These are phyloP conservation scores for Hanseniaspora osmophila DNA, from an alignment of 805 yeast genomes.

Conservation along the genomic window DNA sequence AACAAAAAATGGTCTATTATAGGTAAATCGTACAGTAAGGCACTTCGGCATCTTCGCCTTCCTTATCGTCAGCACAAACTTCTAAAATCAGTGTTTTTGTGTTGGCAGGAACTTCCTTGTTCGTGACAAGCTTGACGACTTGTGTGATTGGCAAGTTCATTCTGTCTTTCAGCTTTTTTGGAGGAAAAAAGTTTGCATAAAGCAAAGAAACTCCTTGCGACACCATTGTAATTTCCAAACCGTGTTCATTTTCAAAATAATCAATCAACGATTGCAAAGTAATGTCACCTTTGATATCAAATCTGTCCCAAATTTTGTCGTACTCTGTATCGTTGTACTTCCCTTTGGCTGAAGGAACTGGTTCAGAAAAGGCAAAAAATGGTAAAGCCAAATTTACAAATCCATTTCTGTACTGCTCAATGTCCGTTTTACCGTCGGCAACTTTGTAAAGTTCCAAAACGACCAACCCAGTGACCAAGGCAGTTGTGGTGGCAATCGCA, in stretches of 20 bases:
- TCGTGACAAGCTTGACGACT: slow-evolving; percentile 71
- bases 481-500: slow-evolving; percentile 98
- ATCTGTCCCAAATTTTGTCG: slow-evolving; percentile 92
- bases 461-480: slow-evolving; percentile 88
- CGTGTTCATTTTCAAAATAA: slow-evolving; percentile 68
- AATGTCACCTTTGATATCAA: slow-evolving; percentile 63
- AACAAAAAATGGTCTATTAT: slow-evolving; percentile 9
- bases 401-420: slow-evolving; percentile 86
- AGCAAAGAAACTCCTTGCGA: slow-evolving; percentile 80
- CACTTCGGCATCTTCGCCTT: slow-evolving; percentile 91
- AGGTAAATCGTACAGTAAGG: slow-evolving; percentile 68
- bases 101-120: slow-evolving; percentile 63
- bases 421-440: slow-evolving; percentile 53
- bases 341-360: slow-evolving; percentile 72
- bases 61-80: slow-evolving; percentile 79
- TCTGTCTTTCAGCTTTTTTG: slow-evolving; percentile 76
- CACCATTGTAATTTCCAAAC: slow-evolving; percentile 78
- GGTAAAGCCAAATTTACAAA: slow-evolving; percentile 86
- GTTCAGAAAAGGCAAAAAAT: slow-evolving; percentile 93
- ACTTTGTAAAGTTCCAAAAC: slow-evolving; percentile 87
- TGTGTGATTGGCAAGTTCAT: slow-evolving; percentile 51
- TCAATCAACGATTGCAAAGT: slow-evolving; percentile 62
- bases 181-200: slow-evolving; percentile 89
- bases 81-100: slow-evolving; percentile 73
- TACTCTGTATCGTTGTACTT: slow-evolving; percentile 65